A percentile compares a stretch with the other conserved stretches of the same genome.
Conservation (phyloP, 345 rosid genomes). For the Garcia nutans region DNA sequence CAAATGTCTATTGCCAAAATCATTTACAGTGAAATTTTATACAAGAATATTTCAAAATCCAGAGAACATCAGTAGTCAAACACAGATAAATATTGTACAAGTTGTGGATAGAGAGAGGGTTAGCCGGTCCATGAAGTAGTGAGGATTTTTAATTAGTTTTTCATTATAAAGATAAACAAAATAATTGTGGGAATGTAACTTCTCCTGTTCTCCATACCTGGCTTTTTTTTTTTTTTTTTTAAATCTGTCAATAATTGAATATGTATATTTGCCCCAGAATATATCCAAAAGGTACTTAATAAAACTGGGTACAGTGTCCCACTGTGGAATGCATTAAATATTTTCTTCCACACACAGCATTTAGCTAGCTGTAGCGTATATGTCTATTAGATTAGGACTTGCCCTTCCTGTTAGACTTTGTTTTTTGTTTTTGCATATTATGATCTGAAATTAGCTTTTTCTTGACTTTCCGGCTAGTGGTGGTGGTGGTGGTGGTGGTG, state of each 20-base stretch:
- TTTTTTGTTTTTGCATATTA: background rate
- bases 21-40: too few species aligned
- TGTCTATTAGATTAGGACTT: slow-evolving; percentile 10
- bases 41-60: too few species aligned
- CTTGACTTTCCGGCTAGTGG: background rate
- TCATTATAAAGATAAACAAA: background rate
- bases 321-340: background rate
- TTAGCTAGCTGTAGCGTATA: background rate
- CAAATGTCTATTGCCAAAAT: too few species aligned
- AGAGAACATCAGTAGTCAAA: too few species aligned
- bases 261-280: background rate
- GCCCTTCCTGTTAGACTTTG: background rate
- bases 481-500: background rate
- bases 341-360: background rate
- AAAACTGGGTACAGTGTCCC: slow-evolving; percentile 5
- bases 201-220: slow-evolving; percentile 6
- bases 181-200: background rate
- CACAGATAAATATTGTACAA: background rate
- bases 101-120: background rate
- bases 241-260: background rate
- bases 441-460: background rate
- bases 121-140: slow-evolving; percentile 9
- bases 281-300: background rate
- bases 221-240: background rate
- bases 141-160: background rate